A percentile compares a stretch with the other conserved stretches of the same genome.
phyloP scores from a whole-genome alignment of 257 asterid species.

The Nicotiana obtusifolia region DNA sequence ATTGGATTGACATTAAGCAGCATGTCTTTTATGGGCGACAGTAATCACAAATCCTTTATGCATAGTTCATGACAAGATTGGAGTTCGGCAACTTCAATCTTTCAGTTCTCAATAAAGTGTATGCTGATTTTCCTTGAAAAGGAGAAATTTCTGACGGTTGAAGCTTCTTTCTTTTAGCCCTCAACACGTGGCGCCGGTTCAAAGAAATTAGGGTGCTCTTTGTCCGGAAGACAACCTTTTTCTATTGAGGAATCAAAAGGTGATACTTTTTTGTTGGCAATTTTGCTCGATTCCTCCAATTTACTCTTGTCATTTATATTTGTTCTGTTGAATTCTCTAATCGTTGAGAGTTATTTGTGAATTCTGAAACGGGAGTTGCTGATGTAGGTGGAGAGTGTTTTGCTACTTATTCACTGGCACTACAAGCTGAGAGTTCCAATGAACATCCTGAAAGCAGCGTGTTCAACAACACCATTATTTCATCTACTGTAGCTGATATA shows the following conservation, averaged over 20 bases:
- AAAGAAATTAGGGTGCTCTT: conserved; percentile 15
- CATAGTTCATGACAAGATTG: conserved; percentile 1
- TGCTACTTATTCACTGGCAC: conserved; percentile 11
- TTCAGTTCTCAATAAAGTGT: neutral
- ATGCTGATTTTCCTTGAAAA: neutral
- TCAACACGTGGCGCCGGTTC: conserved; percentile 22
- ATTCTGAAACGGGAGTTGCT: conserved; percentile 12
- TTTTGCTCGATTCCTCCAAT: neutral
- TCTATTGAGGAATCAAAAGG: conserved; percentile 19
- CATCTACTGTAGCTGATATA: neutral
- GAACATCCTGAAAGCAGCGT: conserved; percentile 12
- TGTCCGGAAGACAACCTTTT: conserved; percentile 15
- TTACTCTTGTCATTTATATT: neutral
- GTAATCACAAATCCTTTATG: neutral
- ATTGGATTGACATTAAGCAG: neutral
- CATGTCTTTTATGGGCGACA: neutral
- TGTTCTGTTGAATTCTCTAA: neutral
- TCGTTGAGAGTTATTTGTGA: neutral
- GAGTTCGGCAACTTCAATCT: neutral
- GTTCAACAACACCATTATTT: neutral
- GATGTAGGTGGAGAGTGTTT: conserved; percentile 30
- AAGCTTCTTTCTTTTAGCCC: conserved; percentile 31
- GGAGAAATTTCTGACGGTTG: conserved; percentile 10
- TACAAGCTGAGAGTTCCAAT: conserved; percentile 21
- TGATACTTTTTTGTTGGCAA: conserved; percentile 18